Evolutionary conservation across 2,329 filamentous ascomycete species (phyloP).

Genomic region (Ilyonectria robusta): DNA sequence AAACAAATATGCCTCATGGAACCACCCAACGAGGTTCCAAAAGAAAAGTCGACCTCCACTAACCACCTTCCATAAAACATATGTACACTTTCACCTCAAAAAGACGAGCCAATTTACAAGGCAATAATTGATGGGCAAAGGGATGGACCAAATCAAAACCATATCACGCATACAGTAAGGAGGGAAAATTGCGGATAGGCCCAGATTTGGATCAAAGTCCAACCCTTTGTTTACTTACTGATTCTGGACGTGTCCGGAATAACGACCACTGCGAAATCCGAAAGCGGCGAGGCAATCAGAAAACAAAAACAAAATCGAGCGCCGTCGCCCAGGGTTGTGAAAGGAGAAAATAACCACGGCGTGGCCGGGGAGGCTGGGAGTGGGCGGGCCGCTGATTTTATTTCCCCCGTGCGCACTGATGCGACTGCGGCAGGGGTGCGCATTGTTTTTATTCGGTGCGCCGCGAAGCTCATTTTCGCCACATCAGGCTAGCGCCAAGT

Average conservation of each 20-base stretch:
- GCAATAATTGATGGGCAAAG: not conserved
- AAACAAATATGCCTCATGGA: not conserved
- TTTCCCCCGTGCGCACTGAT: constrained; percentile 40
- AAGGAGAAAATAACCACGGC: constrained; percentile 5
- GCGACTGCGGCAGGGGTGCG: constrained; percentile 39
- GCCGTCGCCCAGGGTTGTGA: not conserved
- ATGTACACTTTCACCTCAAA: not conserved
- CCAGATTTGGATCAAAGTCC: not conserved
- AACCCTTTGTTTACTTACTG: not conserved
- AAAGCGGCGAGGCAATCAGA: constrained; percentile 19
- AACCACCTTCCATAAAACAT: not conserved
- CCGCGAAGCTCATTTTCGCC: constrained; percentile 49
- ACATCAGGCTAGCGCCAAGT: constrained; percentile 50
- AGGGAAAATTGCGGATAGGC: constrained; percentile 2
- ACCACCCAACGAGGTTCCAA: not conserved
- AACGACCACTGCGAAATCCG: not conserved
- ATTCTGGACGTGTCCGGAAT: not conserved
- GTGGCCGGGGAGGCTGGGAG: constrained; percentile 11
- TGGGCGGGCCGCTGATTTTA: constrained; percentile 42
- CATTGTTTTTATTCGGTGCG: constrained; percentile 46
- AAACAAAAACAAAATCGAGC: constrained; percentile 1
- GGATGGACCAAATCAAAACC: constrained; percentile 24
- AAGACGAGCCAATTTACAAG: constrained; percentile 19
- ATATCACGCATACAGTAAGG: not conserved
- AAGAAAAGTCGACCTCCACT: no score